phyloP scores from a whole-genome alignment of 1,284 basidiomycete species.

The Xanthoconium separans region DNA sequence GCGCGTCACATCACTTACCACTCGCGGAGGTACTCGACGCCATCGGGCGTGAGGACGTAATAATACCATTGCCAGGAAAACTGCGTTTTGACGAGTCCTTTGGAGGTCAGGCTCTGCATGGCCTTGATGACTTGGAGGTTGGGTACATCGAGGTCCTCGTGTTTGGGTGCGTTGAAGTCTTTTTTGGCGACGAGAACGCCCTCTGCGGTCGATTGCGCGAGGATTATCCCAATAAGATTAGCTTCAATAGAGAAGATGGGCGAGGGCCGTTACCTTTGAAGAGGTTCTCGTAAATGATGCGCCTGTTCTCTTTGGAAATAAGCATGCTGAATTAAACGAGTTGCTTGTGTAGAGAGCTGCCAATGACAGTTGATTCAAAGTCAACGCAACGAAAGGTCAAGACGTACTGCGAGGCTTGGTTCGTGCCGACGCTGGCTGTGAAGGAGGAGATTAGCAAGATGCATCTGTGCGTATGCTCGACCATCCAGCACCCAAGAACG shows the following conservation, averaged over 20 bases:
- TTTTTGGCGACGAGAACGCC: conserved; percentile 99
- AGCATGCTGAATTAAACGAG: conserved; percentile 70
- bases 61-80: conserved; percentile 97
- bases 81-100: conserved; percentile 96
- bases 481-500: conserved; percentile 21
- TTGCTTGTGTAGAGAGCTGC: conserved; percentile 44
- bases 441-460: conserved; percentile 16
- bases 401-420: conserved; percentile 24
- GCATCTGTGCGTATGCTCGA: conserved; percentile 14
- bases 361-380: neutral
- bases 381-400: neutral
- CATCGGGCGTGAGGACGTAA: conserved; percentile 93
- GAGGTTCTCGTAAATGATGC: conserved; percentile 94
- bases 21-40: conserved; percentile 93
- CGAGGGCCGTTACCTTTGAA: conserved; percentile 78
- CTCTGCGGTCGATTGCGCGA: conserved; percentile 52
- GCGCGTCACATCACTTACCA: conserved; percentile 51
- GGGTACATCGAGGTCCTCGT: conserved; percentile 95
- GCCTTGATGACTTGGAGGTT: conserved; percentile 99
- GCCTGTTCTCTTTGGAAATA: conserved; percentile 82
- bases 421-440: conserved; percentile 20
- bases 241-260: neutral
- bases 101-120: conserved; percentile 95
- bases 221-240: neutral
- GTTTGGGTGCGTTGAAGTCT: conserved; percentile 96